These are phyloP conservation scores for Telopea speciosissima DNA, from an alignment of 177 flowering plant genomes.

Conservation along the genomic window DNA sequence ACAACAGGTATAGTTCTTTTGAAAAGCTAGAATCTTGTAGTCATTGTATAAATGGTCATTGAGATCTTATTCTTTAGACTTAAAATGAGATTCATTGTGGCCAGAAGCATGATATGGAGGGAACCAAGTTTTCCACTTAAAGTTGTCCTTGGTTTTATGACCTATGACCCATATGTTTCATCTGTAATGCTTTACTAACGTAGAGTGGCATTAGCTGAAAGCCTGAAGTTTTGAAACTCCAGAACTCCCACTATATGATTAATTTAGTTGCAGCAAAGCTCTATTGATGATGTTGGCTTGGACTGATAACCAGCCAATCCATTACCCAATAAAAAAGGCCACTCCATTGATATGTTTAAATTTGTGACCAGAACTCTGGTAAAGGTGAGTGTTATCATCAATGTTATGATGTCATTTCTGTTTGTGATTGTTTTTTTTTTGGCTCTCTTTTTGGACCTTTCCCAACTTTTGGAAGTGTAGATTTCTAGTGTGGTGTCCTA, in stretches of 20 bases:
- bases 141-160: background rate
- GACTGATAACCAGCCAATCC: background rate
- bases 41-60: background rate
- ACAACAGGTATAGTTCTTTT: slow-evolving; percentile 62
- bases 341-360: background rate
- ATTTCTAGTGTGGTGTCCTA: background rate
- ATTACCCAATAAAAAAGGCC: too few species aligned
- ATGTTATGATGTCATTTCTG: background rate
- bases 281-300: background rate
- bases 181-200: too few species aligned
- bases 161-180: too few species aligned
- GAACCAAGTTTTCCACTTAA: background rate
- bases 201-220: background rate
- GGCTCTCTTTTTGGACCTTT: background rate
- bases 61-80: too few species aligned
- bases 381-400: background rate
- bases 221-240: background rate
- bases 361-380: background rate
- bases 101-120: background rate
- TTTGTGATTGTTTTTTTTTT: background rate
- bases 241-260: too few species aligned
- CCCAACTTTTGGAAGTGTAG: background rate
- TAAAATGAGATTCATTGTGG: background rate
- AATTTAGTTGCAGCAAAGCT: background rate
- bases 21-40: background rate